Base-by-base conservation (phyloP, 2,329 filamentous ascomycete genomes). In the Xylaria sp. region DNA sequence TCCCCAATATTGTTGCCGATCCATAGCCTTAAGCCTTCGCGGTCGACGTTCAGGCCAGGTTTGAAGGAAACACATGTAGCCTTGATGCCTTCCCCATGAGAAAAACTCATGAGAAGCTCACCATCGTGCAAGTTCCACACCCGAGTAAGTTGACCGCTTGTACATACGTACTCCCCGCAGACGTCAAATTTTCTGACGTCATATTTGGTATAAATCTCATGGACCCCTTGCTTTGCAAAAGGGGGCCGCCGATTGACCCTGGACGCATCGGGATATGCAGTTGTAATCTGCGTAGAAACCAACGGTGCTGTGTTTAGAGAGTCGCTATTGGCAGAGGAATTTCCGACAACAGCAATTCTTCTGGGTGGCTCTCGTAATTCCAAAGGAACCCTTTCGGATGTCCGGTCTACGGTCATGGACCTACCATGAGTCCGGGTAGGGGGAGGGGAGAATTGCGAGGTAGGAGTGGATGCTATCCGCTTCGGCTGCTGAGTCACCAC, bases 1-100 rank as follows among this genome's bases (percentile, higher is more conserved):
- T 99, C 96, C 56, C 96, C 96, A 7, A 89, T 84, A 72, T 91
- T 97, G 50, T 91, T 97, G 8, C 96, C 96, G 36, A 98, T 87
- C 96, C 96, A 99, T 28, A 99, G 74, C 15, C 90, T 86, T 62
- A 87, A 86, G 6, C 94, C 95, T 79, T 98, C 95, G 55, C 94
- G 89, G 66, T 93, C 88, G 0, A 95, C 87, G 70, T 91, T 88
- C 2, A 86, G 83, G 0, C 91, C 91, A 2, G 95, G 94, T 77
- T 97, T 97, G 81, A 99, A 99, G 0, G 89, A 87, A 6, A 97
- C 83, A 1, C 94, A 89, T 1, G 93, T 91, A 8, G 93, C 91
- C 77, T 92, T 97, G 70, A 93, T 85, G 1, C 91, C 93, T 76
- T 99, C 96, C 1, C 91, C 92, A 78, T 97, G 94, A 60, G 90